Evolutionary conservation across 495 filamentous ascomycete species (phyloP), one percentile per base, ranked within the genome.

Genomic region (Penicillium chermesinum): DNA sequence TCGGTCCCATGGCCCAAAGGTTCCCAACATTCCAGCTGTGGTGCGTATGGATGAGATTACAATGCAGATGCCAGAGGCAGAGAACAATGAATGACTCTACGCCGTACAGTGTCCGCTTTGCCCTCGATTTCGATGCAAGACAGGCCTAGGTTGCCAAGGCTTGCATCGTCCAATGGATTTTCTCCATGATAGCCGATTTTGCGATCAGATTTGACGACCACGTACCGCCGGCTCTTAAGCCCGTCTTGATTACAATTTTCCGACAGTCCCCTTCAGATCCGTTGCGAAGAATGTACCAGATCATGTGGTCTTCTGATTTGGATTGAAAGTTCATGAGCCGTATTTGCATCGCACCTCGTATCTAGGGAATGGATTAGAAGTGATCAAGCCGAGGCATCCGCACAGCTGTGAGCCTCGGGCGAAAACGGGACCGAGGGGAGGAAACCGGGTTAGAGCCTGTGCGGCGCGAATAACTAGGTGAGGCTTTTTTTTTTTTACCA

Each of bases 281-380:
- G 48, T 59, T 62, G 41, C 38, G n/a, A 59, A 59, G 44, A 15
- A 44, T 49, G 52, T 41, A 34, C n/a, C 48, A 48, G 35, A 45
- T 53, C 47, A 55, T 62, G 55, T 59, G 40, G 57, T 52, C 45
- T 46, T 54, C 20, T n/a, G n/a, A n/a, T n/a, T n/a, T n/a, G n/a
- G n/a, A n/a, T n/a, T n/a, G n/a, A n/a, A n/a, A n/a, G n/a, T n/a
- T n/a, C n/a, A n/a, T n/a, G n/a, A n/a, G n/a, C n/a, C n/a, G n/a
- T n/a, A n/a, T n/a, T n/a, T n/a, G n/a, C n/a, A n/a, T n/a, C n/a
- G n/a, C n/a, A n/a, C n/a, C n/a, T n/a, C 9, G 19, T 25, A 15
- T 17, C 30, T 21, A 22, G 32, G 42, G 21, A 21, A 2, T 1
- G 10, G 18, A 1, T 41, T 8, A 21, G 38, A n/a, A 6, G 9